Evolutionary conservation across 1,284 basidiomycete genomes (phyloP).

Genomic region (Spongiforma sp.): DNA sequence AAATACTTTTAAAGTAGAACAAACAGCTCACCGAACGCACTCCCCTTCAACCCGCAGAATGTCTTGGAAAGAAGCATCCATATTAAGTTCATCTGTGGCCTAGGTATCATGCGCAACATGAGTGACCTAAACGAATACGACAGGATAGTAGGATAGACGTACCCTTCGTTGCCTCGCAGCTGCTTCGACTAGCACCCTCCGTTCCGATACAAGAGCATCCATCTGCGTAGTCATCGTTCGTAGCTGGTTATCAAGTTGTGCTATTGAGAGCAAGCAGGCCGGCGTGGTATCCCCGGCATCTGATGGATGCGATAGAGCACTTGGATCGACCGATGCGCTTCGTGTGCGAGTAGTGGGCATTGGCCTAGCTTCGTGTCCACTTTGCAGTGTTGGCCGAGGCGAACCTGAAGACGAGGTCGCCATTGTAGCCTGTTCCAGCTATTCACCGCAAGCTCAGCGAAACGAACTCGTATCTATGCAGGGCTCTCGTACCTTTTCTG

Average conservation of each 20-base stretch:
- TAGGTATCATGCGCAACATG: too few relatives aligned
- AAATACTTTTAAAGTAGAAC: background rate
- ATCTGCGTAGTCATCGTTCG: constrained; percentile 39
- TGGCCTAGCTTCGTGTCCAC: background rate
- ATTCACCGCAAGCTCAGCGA: background rate
- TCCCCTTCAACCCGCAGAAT: constrained; percentile 39
- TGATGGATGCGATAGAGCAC: constrained; percentile 9
- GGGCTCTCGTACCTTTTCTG: constrained; percentile 41
- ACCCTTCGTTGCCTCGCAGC: constrained; percentile 33
- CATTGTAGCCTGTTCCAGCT: constrained; percentile 31
- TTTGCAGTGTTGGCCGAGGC: background rate
- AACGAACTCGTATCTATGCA: background rate
- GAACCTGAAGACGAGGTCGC: constrained; percentile 2
- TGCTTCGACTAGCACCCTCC: constrained; percentile 35
- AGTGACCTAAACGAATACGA: background rate
- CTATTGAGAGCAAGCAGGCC: constrained; percentile 19
- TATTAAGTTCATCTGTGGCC: constrained; percentile 21
- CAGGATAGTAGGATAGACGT: background rate
- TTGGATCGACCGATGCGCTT: constrained; percentile 32
- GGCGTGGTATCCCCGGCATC: background rate
- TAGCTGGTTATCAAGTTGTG: constrained; percentile 42
- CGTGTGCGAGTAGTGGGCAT: constrained; percentile 18
- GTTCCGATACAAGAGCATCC: constrained; percentile 44
- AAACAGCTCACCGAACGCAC: constrained; percentile 38
- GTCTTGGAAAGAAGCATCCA: constrained; percentile 26